Percentiles rank a stretch among this genome's conserved stretches.
phyloP scores from a whole-genome alignment of 2,329 filamentous ascomycete genomes.

The Colletotrichum caudatum region DNA sequence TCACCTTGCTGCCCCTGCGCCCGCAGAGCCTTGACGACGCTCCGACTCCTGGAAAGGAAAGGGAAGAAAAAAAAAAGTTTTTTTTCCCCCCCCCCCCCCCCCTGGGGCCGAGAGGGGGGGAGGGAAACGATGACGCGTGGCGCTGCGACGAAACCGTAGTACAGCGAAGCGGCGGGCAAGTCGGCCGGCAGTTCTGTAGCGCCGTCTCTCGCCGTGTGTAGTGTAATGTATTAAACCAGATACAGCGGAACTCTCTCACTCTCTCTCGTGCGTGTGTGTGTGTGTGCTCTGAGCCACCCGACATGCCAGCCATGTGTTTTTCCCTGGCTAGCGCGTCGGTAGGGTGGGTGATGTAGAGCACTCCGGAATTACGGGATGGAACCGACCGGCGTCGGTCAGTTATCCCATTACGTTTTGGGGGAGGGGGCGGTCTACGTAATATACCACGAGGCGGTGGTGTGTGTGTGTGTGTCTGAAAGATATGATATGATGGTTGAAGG shows the following conservation, averaged over 20 bases:
- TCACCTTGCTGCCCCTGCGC: background rate
- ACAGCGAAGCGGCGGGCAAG: conserved; percentile 11
- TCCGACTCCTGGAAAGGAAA: no score
- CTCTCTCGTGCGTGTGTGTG: conserved; percentile 32
- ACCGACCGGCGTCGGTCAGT: background rate
- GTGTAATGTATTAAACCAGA: background rate
- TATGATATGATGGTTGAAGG: background rate
- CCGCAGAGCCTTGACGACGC: background rate
- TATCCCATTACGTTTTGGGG: conserved; percentile 15
- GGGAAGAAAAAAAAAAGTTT: no score
- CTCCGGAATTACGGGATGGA: conserved; percentile 8
- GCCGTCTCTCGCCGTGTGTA: conserved; percentile 2
- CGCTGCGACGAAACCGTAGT: conserved; percentile 28
- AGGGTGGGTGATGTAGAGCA: background rate
- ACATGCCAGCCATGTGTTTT: conserved; percentile 41
- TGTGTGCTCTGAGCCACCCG: conserved; percentile 32
- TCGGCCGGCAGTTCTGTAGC: conserved; percentile 33
- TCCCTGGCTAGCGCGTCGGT: background rate
- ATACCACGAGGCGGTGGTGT: background rate
- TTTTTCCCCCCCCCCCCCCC: no score
- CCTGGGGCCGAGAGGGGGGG: no score
- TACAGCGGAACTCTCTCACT: no score
- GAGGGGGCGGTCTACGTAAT: background rate
- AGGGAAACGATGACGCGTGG: conserved; percentile 1
- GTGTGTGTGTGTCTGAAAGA: background rate